Conservation (phyloP, 345 rosid species). For the Syzygium aqueum region DNA sequence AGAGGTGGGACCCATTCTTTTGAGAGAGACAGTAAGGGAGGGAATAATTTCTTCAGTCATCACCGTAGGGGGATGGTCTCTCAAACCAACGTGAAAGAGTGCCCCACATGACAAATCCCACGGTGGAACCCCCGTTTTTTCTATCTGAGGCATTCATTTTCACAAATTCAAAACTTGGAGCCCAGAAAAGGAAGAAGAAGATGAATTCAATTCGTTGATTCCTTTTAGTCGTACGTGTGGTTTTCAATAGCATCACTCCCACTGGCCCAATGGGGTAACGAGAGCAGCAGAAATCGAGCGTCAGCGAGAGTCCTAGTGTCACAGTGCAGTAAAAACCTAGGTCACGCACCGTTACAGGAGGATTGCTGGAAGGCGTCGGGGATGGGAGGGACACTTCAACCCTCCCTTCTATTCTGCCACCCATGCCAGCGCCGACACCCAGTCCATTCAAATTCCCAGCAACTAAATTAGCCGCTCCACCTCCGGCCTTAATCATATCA, state of each 20-base stretch:
- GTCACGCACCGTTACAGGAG: slow-evolving; percentile 91
- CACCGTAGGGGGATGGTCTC: neutral
- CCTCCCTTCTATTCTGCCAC: slow-evolving; percentile 43
- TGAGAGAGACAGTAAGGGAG: neutral
- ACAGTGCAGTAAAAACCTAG: slow-evolving; percentile 22
- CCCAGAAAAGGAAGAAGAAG: neutral
- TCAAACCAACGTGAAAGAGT: too few relatives aligned
- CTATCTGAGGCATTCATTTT: neutral
- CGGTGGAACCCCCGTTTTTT: neutral
- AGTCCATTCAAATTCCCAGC: slow-evolving; percentile 15
- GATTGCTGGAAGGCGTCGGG: slow-evolving; percentile 75
- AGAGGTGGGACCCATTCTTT: neutral
- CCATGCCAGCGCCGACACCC: neutral
- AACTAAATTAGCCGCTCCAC: slow-evolving; percentile 2
- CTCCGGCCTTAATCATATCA: slow-evolving; percentile 59
- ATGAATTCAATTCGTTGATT: neutral
- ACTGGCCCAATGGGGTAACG: neutral
- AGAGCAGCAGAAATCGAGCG: neutral
- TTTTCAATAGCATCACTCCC: neutral
- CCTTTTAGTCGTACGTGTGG: neutral
- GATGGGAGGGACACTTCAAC: slow-evolving; percentile 93
- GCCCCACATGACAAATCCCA: neutral
- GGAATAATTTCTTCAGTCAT: neutral
- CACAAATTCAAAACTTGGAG: neutral
- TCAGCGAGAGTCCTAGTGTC: neutral